Percentiles rank a stretch among this genome's conserved stretches.
These are phyloP conservation scores for Chaetomium sp. DNA, from an alignment of 2,329 filamentous ascomycete genomes.

Conservation along the genomic window DNA sequence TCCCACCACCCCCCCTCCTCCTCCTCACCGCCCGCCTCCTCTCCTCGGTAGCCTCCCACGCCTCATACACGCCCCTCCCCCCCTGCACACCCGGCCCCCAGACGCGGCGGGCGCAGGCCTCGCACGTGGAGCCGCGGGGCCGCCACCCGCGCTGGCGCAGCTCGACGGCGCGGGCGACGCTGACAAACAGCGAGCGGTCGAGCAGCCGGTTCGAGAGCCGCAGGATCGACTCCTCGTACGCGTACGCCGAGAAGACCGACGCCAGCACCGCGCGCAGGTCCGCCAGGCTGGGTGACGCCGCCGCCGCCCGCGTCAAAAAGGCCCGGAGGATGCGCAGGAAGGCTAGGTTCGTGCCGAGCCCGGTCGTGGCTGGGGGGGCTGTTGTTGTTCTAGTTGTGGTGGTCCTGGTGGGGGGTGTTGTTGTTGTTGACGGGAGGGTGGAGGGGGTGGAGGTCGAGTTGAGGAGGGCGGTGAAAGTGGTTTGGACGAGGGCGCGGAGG, in stretches of 20 bases:
- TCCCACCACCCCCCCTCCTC: slow-evolving; percentile 41
- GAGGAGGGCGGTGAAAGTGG: slow-evolving; percentile 85
- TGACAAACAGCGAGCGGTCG: slow-evolving; percentile 84
- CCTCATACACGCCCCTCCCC: slow-evolving; percentile 66
- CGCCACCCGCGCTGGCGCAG: slow-evolving; percentile 87
- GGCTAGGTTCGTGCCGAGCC: slow-evolving; percentile 62
- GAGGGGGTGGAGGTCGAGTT: slow-evolving; percentile 71
- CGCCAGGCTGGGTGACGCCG: slow-evolving; percentile 79
- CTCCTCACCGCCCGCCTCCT: slow-evolving; percentile 35
- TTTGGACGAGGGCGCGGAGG: slow-evolving; percentile 80
- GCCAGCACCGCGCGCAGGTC: slow-evolving; percentile 82
- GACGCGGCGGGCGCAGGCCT: slow-evolving; percentile 76
- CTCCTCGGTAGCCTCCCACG: slow-evolving; percentile 70
- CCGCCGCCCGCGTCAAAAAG: slow-evolving; percentile 81
- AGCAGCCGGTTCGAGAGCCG: slow-evolving; percentile 82
- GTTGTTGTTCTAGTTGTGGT: slow-evolving; percentile 51
- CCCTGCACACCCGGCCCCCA: slow-evolving; percentile 88
- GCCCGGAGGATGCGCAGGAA: slow-evolving; percentile 88
- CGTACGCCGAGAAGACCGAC: slow-evolving; percentile 93
- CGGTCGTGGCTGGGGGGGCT: slow-evolving; percentile 1
- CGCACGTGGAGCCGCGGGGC: slow-evolving; percentile 82
- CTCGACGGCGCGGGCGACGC: slow-evolving; percentile 72
- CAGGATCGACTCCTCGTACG: slow-evolving; percentile 90
- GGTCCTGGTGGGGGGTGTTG: no score
- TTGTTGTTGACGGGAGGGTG: slow-evolving; percentile 43